Evolutionary conservation across 2,329 filamentous ascomycete species (phyloP), one percentile per base, ranked within the genome.

Genomic region (Fusarium succisae): DNA sequence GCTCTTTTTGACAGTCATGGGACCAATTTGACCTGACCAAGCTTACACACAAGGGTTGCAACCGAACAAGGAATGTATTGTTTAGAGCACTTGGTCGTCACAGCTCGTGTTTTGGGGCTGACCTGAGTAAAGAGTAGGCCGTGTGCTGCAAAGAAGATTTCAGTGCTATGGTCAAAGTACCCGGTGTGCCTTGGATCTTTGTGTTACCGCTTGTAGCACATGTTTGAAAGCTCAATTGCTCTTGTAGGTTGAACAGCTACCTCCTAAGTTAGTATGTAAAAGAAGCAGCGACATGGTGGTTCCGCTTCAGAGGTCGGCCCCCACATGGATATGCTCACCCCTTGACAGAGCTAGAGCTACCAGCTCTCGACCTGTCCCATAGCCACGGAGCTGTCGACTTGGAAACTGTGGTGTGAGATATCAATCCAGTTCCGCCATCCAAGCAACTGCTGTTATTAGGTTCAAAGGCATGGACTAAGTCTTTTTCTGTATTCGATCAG

Each of bases 1-100:
- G 6, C 62, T 73, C 67, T 73, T 77, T 76, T 77, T 68, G 47
- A 44, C 54, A 70, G 72, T 77, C 75, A 77, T 77, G 72, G 72
- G 75, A 74, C 66, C 67, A 69, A 65, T 60, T 62, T 61, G 63
- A 56, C 50, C 55, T 77, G 72, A 70, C 66, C 67, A 72, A 76
- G 73, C 73, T 76, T 70, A 39, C 64, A 63, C 75, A 41, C 55
- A 69, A 63, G 53, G 41, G 60, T 60, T 71, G 41, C 62, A 48
- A 69, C 56, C 58, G 53, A 50, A 63, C 75, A 73, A 66, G 63
- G 62, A 65, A 57, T 55, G 39, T 38, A 48, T 67, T 57, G 51
- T 66, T 66, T 67, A n/a, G 43, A 57, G 37, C 54, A 44, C 48
- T 71, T 74, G 61, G 48, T 53, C 39, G 38, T 28, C 37, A 26